Percentiles rank a stretch among this genome's conserved stretches.
Evolutionary conservation across 495 filamentous ascomycete genomes (phyloP).

Genomic region (Pseudevernia furfuracea): DNA sequence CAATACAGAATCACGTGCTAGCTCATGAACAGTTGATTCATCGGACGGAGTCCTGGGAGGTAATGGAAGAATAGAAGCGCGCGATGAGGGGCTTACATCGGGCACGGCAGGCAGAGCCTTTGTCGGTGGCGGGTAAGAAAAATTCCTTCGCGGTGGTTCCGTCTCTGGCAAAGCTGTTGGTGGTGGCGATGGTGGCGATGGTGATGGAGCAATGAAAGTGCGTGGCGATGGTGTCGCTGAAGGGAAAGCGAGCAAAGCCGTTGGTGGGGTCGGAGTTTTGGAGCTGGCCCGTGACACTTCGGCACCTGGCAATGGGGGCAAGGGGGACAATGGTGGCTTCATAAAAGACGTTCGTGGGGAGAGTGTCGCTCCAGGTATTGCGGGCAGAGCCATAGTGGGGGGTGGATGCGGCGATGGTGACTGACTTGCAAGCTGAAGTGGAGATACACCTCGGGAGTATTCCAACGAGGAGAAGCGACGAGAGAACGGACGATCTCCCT

Average conservation of each 20-base stretch:
- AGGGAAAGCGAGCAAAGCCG: background rate
- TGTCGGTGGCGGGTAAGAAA: background rate
- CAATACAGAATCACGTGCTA: background rate
- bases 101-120: background rate
- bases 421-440: constrained; percentile 12
- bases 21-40: background rate
- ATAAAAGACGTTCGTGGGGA: constrained; percentile 12
- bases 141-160: background rate
- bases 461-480: constrained; percentile 25
- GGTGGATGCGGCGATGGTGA: constrained; percentile 25
- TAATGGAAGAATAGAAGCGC: background rate
- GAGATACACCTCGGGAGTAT: constrained; percentile 25
- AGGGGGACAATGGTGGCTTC: constrained; percentile 7
- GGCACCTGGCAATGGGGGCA: background rate
- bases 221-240: background rate
- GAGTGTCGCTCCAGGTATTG: constrained; percentile 16
- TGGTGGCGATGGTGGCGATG: background rate
- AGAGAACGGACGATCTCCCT: constrained; percentile 15
- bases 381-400: constrained; percentile 21
- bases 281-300: constrained; percentile 3
- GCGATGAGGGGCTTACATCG: background rate
- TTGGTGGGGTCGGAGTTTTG: background rate
- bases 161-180: background rate
- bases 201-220: background rate
- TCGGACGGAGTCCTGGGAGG: background rate